Conservation (phyloP, 106 monocot genomes). For the Platanthera guangdongensis region DNA sequence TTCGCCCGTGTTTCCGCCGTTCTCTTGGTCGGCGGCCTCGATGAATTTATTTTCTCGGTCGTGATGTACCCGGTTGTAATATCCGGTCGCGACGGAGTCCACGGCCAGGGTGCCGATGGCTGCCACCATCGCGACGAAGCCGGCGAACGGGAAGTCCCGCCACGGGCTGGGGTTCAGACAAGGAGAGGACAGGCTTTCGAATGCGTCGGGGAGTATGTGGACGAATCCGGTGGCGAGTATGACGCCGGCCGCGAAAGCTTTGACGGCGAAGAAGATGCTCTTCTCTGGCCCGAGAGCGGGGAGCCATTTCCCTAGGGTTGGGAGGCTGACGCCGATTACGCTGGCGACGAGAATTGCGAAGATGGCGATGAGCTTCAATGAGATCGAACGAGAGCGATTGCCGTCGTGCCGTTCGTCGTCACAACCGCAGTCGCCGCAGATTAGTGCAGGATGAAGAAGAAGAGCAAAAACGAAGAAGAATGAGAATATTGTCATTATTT, state of each 20-base stretch:
- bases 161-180: conserved; percentile 32
- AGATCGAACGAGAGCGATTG: conserved; percentile 4
- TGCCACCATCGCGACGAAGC: conserved; percentile 42
- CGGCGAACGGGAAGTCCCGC: conserved; percentile 43
- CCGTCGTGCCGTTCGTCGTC: background rate
- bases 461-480: background rate
- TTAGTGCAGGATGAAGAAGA: conserved; percentile 8
- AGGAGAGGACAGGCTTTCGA: conserved; percentile 24
- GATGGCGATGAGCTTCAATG: conserved; percentile 24
- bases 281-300: conserved; percentile 25
- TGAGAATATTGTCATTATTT: background rate
- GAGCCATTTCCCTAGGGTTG: conserved; percentile 25
- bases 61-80: conserved; percentile 9
- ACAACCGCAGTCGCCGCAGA: conserved; percentile 21
- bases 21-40: background rate
- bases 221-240: conserved; percentile 50
- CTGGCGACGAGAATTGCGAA: conserved; percentile 40
- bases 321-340: conserved; percentile 23
- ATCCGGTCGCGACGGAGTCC: conserved; percentile 38
- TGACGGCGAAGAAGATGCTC: conserved; percentile 37
- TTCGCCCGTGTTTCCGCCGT: background rate
- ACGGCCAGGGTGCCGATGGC: conserved; percentile 40
- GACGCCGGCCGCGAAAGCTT: conserved; percentile 57
- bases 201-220: conserved; percentile 44
- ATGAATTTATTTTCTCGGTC: background rate